These are phyloP conservation scores for Rostrohypoxylon terebratum DNA, from an alignment of 495 filamentous ascomycete genomes.

Conservation along the genomic window DNA sequence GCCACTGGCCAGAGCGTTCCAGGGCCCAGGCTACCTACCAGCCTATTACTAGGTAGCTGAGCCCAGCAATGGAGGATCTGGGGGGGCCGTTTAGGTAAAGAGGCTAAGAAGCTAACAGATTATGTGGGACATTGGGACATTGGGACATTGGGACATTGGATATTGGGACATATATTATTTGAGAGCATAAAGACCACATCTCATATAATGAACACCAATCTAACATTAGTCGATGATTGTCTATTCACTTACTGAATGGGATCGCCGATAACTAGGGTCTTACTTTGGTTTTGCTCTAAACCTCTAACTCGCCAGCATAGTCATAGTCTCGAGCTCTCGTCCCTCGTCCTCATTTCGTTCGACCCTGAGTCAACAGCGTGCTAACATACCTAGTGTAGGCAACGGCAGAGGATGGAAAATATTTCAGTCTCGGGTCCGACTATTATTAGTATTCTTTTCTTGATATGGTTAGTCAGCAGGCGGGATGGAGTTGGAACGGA, in stretches of 20 bases:
- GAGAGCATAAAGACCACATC: slow-evolving; percentile 13
- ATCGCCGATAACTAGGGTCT: slow-evolving; percentile 7
- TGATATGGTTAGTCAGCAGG: slow-evolving; percentile 12
- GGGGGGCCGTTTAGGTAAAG: neutral
- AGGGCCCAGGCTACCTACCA: too few relatives aligned
- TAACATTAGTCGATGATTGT: slow-evolving; percentile 1
- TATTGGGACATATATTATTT: too few relatives aligned
- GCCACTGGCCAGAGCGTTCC: too few relatives aligned
- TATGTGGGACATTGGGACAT: slow-evolving; percentile 8
- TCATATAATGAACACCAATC: neutral
- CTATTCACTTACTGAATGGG: neutral
- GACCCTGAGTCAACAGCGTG: too few relatives aligned
- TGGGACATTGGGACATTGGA: too few relatives aligned
- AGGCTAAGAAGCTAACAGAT: neutral
- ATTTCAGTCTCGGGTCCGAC: neutral
- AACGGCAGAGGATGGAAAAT: neutral
- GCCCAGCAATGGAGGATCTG: neutral
- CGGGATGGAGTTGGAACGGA: neutral
- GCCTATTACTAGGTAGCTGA: neutral
- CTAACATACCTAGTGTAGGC: too few relatives aligned
- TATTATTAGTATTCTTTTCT: slow-evolving; percentile 16
- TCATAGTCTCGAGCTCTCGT: neutral
- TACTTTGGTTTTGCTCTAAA: neutral
- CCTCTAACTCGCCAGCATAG: neutral
- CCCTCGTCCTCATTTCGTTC: neutral